Evolutionary conservation across 306 rosid species (phyloP).

Genomic region (Vigna angularis): DNA sequence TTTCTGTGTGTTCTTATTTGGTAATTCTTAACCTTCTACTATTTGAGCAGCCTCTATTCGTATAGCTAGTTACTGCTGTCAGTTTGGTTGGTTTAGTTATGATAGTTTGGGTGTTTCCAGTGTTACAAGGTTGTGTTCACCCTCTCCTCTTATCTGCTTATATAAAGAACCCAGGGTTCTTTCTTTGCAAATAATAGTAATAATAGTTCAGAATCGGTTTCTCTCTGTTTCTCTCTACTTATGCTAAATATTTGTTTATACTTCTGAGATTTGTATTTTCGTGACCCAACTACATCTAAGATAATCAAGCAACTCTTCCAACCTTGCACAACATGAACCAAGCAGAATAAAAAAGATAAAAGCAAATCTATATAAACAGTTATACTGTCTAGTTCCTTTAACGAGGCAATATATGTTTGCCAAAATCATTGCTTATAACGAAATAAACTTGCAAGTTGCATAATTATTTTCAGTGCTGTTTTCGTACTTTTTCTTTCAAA

Average conservation of each 20-base stretch:
- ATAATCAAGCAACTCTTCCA: constrained; percentile 9
- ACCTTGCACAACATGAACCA: constrained; percentile 12
- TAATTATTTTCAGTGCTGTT: not conserved
- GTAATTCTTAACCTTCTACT: too few relatives aligned
- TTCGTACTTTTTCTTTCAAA: not conserved
- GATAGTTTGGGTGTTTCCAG: not conserved
- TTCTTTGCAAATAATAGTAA: not conserved
- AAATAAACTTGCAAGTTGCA: constrained; percentile 33
- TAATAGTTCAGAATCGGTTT: not conserved
- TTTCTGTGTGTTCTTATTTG: too few relatives aligned
- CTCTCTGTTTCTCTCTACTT: not conserved
- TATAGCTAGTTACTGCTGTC: not conserved
- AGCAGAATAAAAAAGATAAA: not conserved
- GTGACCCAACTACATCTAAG: not conserved
- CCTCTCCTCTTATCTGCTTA: not conserved
- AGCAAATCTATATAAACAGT: constrained; percentile 8
- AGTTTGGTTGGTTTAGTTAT: not conserved
- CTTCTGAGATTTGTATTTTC: not conserved
- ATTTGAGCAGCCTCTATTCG: not conserved
- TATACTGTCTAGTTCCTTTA: not conserved
- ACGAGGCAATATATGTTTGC: not conserved
- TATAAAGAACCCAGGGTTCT: not conserved
- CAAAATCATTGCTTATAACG: constrained; percentile 12
- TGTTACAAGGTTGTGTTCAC: not conserved
- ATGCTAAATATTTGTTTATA: not conserved